These are phyloP conservation scores for Tylopilus sp. DNA, from an alignment of 768 basidiomycete genomes.

Conservation along the genomic window DNA sequence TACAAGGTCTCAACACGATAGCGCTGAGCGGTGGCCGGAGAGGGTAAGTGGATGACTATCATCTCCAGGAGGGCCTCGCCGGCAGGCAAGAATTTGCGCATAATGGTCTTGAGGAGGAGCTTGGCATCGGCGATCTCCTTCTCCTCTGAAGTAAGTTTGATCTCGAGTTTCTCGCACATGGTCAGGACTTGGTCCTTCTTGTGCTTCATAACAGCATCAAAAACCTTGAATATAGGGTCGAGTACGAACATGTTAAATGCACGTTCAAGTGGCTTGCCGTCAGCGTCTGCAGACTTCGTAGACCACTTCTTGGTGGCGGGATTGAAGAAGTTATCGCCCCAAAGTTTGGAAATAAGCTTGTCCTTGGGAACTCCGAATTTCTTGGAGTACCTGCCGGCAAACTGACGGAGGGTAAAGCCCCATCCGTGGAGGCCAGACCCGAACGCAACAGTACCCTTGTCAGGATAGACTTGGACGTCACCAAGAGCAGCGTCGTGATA, in stretches of 20 bases:
- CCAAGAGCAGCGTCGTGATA: constrained; percentile 93
- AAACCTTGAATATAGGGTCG: constrained; percentile 98
- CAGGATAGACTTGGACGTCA: constrained; percentile 98
- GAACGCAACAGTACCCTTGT: constrained; percentile 97
- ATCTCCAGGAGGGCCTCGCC: constrained; percentile 99
- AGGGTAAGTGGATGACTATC: constrained; percentile 99
- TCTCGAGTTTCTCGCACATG: constrained; percentile 95
- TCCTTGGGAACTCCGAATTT: constrained; percentile 99
- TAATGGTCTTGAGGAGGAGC: constrained; percentile 91
- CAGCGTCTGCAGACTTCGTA: constrained; percentile 65
- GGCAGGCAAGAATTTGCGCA: constrained; percentile 99
- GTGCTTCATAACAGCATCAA: constrained; percentile 99
- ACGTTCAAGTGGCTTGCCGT: constrained; percentile 93
- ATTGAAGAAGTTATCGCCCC: constrained; percentile 99
- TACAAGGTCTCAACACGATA: constrained; percentile 99
- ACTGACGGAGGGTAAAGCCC: constrained; percentile 99
- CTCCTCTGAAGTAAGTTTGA: constrained; percentile 86
- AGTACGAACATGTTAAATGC: constrained; percentile 98
- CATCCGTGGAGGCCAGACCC: constrained; percentile 99
- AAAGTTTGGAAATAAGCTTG: constrained; percentile 96
- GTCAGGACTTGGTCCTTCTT: constrained; percentile 83
- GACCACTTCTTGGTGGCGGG: constrained; percentile 96
- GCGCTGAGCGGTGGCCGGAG: constrained; percentile 93
- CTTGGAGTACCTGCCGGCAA: constrained; percentile 91
- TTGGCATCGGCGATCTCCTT: constrained; percentile 88